Conservation (phyloP, 2,329 filamentous ascomycete genomes). For the Ramularia endophylla region DNA sequence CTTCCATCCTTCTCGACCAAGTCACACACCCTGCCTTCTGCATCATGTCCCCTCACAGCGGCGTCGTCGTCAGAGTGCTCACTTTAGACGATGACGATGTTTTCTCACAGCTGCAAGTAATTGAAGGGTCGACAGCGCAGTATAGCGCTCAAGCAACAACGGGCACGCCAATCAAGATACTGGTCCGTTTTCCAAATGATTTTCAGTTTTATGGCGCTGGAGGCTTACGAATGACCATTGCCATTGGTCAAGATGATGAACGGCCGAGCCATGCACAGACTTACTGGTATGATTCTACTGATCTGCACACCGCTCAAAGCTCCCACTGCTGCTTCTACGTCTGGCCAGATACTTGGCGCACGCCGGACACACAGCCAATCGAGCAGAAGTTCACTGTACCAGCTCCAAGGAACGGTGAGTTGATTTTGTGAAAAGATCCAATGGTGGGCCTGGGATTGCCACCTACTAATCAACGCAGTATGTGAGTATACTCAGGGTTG, state of each 20-base stretch:
- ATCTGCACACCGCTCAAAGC: not conserved
- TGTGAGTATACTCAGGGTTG: no score
- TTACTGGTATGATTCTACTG: not conserved
- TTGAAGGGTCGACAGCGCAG: not conserved
- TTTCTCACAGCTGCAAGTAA: no score
- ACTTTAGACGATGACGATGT: no score
- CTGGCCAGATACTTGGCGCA: not conserved
- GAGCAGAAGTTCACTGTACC: not conserved
- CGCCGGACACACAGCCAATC: not conserved
- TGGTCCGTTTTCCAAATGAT: not conserved
- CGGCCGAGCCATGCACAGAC: not conserved
- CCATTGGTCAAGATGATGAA: not conserved
- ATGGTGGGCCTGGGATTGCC: not conserved
- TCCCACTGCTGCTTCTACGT: not conserved
- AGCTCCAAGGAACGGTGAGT: not conserved
- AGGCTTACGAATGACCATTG: slow-evolving; percentile 1
- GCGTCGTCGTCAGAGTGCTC: not conserved
- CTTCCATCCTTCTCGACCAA: not conserved
- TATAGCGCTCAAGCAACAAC: not conserved
- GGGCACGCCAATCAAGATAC: not conserved
- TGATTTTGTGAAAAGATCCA: no score
- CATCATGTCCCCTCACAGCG: not conserved
- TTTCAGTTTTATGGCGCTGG: not conserved
- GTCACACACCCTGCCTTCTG: not conserved
- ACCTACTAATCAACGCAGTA: no score